phyloP scores from a whole-genome alignment of 345 rosid species.

The Salix purpurea region DNA sequence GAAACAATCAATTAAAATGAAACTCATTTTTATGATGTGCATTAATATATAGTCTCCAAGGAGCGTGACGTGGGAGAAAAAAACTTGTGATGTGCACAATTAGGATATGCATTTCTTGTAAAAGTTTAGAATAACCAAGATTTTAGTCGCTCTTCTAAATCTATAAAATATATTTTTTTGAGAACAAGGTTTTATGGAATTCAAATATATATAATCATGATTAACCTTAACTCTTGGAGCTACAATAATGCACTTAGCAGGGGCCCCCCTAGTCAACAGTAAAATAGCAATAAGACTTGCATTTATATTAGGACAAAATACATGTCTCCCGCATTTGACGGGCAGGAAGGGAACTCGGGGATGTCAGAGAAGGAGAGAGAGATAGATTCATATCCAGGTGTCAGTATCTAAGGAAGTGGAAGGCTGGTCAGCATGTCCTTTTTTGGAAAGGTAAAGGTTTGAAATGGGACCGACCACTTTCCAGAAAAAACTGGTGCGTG shows the following conservation, averaged over 20 bases:
- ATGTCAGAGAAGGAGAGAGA: background rate
- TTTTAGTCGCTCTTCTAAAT: too few species aligned
- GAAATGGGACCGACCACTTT: background rate
- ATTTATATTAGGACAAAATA: background rate
- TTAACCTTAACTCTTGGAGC: too few species aligned
- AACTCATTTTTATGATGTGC: too few species aligned
- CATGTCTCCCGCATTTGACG: slow-evolving; percentile 14
- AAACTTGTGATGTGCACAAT: rapidly evolving
- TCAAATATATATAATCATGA: too few species aligned
- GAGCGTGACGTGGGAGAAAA: too few species aligned
- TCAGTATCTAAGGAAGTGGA: background rate
- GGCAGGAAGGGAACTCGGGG: too few species aligned
- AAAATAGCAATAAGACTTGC: too few species aligned
- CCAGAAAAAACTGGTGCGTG: background rate
- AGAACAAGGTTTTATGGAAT: rapidly evolving
- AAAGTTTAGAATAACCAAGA: rapidly evolving
- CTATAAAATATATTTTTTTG: too few species aligned
- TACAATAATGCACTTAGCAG: too few species aligned
- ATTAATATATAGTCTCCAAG: too few species aligned
- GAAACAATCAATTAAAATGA: too few species aligned
- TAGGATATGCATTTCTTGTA: rapidly evolving
- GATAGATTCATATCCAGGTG: background rate
- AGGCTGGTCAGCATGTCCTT: slow-evolving; percentile 18
- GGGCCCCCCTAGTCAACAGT: too few species aligned
- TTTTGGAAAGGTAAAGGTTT: background rate